These are phyloP conservation scores for Penicillium lagena DNA, from an alignment of 495 filamentous ascomycete species.

Conservation along the genomic window DNA sequence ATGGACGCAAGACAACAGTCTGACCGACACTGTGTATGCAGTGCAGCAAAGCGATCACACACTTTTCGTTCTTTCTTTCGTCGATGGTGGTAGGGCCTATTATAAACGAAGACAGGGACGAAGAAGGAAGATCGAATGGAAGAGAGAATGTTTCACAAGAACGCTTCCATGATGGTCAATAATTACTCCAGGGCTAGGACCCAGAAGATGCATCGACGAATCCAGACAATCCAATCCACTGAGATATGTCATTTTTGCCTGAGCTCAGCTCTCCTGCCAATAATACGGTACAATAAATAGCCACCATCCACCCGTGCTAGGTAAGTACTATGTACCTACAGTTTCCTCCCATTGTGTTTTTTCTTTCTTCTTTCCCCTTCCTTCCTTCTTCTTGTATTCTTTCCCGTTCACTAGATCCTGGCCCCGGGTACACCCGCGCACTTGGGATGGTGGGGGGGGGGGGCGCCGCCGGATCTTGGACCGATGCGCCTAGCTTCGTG, in stretches of 20 bases:
- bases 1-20: slow-evolving; percentile 10
- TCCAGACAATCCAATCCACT: slow-evolving; percentile 1
- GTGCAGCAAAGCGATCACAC: slow-evolving; percentile 1
- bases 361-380: slow-evolving; percentile 12
- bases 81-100: not conserved
- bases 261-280: slow-evolving; percentile 22
- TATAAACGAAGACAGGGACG: slow-evolving; percentile 4
- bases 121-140: not conserved
- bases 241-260: slow-evolving; percentile 24
- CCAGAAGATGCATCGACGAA: too few species aligned
- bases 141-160: slow-evolving; percentile 10
- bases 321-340: too few species aligned
- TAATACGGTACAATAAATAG: slow-evolving; percentile 5
- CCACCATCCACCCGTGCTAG: too few species aligned
- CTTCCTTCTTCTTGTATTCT: slow-evolving; percentile 2
- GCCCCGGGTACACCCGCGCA: slow-evolving; percentile 4
- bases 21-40: slow-evolving; percentile 6
- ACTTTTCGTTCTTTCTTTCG: not conserved
- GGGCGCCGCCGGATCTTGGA: slow-evolving; percentile 7
- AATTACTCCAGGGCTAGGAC: not conserved
- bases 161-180: not conserved
- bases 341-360: slow-evolving; percentile 1
- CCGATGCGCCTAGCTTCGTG: slow-evolving; percentile 9
- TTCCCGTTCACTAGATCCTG: not conserved
- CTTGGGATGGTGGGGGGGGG: not conserved